These are phyloP conservation scores for Euphrasia confusa DNA, from an alignment of 257 asterid genomes.

Conservation along the genomic window DNA sequence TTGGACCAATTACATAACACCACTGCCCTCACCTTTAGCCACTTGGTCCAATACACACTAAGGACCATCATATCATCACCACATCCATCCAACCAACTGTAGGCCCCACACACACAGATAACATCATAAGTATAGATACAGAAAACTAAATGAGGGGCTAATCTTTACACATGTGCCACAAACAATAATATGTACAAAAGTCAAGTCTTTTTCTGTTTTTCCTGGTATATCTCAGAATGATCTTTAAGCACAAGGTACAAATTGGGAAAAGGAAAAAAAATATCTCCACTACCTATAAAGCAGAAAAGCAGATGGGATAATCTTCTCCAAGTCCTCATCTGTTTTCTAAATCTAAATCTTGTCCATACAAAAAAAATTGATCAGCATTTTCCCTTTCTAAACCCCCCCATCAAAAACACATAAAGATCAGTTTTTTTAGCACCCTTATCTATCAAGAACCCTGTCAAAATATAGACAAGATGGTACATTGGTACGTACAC, in stretches of 20 bases:
- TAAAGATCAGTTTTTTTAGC: conserved; percentile 16
- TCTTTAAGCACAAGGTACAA: conserved; percentile 31
- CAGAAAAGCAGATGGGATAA: conserved; percentile 30
- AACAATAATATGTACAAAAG: neutral
- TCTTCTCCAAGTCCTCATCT: conserved; percentile 25
- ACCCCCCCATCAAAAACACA: conserved; percentile 17
- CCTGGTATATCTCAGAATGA: conserved; percentile 7
- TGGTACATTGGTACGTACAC: neutral
- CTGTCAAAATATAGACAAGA: conserved; percentile 21
- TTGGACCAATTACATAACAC: too few species aligned
- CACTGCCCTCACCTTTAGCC: too few species aligned
- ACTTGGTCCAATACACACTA: too few species aligned
- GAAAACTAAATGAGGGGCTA: too few species aligned
- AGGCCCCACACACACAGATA: too few species aligned
- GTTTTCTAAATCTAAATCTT: conserved; percentile 23
- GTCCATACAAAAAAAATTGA: conserved; percentile 28
- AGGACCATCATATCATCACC: too few species aligned
- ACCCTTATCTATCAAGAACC: conserved; percentile 25
- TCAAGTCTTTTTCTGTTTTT: neutral
- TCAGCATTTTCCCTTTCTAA: conserved; percentile 17
- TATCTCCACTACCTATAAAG: conserved; percentile 34
- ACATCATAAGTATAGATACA: too few species aligned
- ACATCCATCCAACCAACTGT: too few species aligned
- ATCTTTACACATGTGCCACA: too few species aligned
- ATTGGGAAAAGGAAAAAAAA: conserved; percentile 28